Percentiles rank a stretch among this genome's conserved stretches.
Evolutionary conservation across 1,284 basidiomycete species (phyloP).

Genomic region (Ustilago shanxiensis): DNA sequence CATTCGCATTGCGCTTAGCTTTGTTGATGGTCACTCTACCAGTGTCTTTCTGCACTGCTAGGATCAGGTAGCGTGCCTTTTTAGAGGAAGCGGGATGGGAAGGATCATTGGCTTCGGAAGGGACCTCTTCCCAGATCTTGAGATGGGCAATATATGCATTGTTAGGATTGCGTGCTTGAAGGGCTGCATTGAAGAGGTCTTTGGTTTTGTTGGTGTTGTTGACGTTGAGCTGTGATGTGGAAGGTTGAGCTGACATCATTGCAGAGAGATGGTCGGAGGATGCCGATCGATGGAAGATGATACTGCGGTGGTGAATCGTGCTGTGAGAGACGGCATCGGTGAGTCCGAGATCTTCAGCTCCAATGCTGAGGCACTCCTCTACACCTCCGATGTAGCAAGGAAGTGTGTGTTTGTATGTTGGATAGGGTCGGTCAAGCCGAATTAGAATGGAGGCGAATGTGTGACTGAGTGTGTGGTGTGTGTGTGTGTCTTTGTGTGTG

Average conservation of each 20-base stretch:
- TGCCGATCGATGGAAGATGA: background rate
- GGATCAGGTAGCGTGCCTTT: slow-evolving; percentile 67
- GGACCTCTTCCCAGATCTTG: slow-evolving; percentile 65
- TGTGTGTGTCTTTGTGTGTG: background rate
- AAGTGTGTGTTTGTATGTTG: background rate
- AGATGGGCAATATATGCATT: slow-evolving; percentile 68
- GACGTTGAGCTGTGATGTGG: slow-evolving; percentile 23
- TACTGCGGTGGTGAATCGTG: background rate
- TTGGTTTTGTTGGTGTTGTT: slow-evolving; percentile 46
- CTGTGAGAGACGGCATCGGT: background rate
- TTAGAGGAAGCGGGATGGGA: slow-evolving; percentile 13
- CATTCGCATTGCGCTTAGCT: slow-evolving; percentile 94
- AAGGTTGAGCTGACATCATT: slow-evolving; percentile 29
- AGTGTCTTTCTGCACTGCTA: slow-evolving; percentile 59
- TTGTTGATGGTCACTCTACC: slow-evolving; percentile 76
- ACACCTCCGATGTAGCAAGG: background rate
- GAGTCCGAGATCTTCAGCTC: too few species aligned
- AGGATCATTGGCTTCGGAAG: slow-evolving; percentile 27
- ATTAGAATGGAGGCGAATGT: background rate
- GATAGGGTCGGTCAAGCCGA: background rate
- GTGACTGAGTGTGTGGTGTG: too few species aligned
- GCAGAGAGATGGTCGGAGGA: too few species aligned
- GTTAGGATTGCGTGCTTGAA: slow-evolving; percentile 55
- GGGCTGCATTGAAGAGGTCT: slow-evolving; percentile 63
- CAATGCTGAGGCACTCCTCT: background rate